Percentiles rank a stretch among this genome's conserved stretches.
Evolutionary conservation across 495 filamentous ascomycete genomes (phyloP).

Genomic region (Xylaria venustula): DNA sequence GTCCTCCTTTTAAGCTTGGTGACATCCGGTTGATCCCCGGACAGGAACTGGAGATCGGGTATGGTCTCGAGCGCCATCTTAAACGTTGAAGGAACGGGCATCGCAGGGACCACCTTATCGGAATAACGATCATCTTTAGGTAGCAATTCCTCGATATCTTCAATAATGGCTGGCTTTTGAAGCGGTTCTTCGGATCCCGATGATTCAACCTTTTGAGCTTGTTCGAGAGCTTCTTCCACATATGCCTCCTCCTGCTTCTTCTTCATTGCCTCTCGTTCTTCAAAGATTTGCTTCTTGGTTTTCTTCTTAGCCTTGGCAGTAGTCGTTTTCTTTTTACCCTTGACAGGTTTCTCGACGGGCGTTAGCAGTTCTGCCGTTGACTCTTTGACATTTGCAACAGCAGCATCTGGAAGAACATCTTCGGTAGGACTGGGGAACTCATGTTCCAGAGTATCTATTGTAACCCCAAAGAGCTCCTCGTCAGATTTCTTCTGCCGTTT

Average conservation of each 20-base stretch:
- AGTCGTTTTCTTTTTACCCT: slow-evolving; percentile 43
- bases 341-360: slow-evolving; percentile 19
- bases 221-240: slow-evolving; percentile 28
- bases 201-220: slow-evolving; percentile 29
- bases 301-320: slow-evolving; percentile 58
- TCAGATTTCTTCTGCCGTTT: slow-evolving; percentile 75
- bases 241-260: slow-evolving; percentile 43
- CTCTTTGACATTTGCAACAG: slow-evolving; percentile 31
- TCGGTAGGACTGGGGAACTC: slow-evolving; percentile 43
- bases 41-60: slow-evolving; percentile 35
- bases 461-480: slow-evolving; percentile 69
- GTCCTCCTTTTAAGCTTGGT: slow-evolving; percentile 81
- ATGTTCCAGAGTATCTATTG: slow-evolving; percentile 51
- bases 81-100: slow-evolving; percentile 23
- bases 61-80: slow-evolving; percentile 24
- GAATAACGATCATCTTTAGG: slow-evolving; percentile 28
- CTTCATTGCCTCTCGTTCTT: slow-evolving; percentile 65
- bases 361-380: slow-evolving; percentile 29
- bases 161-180: slow-evolving; percentile 7
- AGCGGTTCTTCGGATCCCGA: slow-evolving; percentile 23
- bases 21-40: slow-evolving; percentile 75
- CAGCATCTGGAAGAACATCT: slow-evolving; percentile 40
- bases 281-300: slow-evolving; percentile 70
- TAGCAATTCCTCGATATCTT: slow-evolving; percentile 15
- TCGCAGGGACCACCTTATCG: slow-evolving; percentile 26